Evolutionary conservation across 768 basidiomycete species (phyloP).

Genomic region (Rhodotorula toruloides): DNA sequence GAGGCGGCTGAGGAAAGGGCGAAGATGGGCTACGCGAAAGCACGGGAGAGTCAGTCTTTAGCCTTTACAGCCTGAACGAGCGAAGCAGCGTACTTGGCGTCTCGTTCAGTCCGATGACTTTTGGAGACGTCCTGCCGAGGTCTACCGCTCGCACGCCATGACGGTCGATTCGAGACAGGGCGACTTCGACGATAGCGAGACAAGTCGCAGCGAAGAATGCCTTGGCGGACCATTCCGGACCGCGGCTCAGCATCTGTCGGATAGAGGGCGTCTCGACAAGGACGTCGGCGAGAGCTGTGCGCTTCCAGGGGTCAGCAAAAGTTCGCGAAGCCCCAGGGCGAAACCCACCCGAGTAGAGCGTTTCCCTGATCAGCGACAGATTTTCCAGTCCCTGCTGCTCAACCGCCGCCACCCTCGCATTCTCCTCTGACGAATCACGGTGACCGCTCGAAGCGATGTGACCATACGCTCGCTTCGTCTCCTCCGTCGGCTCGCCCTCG

Average conservation of each 20-base stretch:
- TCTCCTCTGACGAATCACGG: not conserved
- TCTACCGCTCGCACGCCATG: conserved; percentile 53
- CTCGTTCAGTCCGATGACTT: conserved; percentile 55
- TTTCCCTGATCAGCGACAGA: conserved; percentile 76
- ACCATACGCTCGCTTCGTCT: conserved; percentile 40
- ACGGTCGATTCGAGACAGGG: conserved; percentile 52
- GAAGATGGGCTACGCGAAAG: conserved; percentile 47
- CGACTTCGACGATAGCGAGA: conserved; percentile 65
- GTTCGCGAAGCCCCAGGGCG: not conserved
- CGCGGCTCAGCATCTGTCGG: conserved; percentile 56
- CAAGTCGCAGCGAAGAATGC: conserved; percentile 76
- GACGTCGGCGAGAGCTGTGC: conserved; percentile 60
- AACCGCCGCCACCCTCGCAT: not conserved
- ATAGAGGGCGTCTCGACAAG: conserved; percentile 58
- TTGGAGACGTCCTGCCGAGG: conserved; percentile 56
- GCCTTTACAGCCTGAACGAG: fast-evolving
- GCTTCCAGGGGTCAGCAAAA: not conserved
- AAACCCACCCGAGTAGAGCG: conserved; percentile 59
- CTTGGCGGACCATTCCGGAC: conserved; percentile 54
- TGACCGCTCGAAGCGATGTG: conserved; percentile 30
- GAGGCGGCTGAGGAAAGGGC: conserved; percentile 67
- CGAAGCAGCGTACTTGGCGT: conserved; percentile 53
- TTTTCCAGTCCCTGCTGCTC: not conserved
- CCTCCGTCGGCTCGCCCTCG: conserved; percentile 34
- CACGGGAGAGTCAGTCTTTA: not conserved